phyloP scores from a whole-genome alignment of 1,139 yeast species.

The Scheffersomyces stambukii region DNA sequence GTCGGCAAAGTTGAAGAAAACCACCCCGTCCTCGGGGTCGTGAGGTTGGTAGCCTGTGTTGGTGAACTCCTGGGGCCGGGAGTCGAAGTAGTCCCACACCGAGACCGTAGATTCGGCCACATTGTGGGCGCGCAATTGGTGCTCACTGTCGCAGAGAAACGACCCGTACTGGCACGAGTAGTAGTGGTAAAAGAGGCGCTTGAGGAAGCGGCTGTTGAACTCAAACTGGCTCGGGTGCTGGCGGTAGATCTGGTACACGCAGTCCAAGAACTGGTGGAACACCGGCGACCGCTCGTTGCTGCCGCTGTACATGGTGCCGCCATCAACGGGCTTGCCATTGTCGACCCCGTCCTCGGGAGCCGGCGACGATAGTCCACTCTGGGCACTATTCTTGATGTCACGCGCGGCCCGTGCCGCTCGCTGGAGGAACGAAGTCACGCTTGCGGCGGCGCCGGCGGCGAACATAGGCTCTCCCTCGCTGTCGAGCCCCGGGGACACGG shows the following conservation, averaged over 20 bases:
- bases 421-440: conserved; percentile 26
- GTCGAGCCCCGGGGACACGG: no score
- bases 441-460: conserved; percentile 10
- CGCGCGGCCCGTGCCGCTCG: conserved; percentile 45
- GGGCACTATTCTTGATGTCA: conserved; percentile 39
- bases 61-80: conserved; percentile 67
- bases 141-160: conserved; percentile 72
- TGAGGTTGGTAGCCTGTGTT: conserved; percentile 43
- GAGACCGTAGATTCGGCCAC: conserved; percentile 56
- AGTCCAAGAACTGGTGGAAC: conserved; percentile 89
- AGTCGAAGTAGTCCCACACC: conserved; percentile 91
- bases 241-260: conserved; percentile 71
- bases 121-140: conserved; percentile 41
- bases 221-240: conserved; percentile 77
- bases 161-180: conserved; percentile 96
- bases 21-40: conserved; percentile 36
- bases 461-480: no score
- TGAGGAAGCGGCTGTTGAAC: conserved; percentile 81
- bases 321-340: conserved; percentile 8
- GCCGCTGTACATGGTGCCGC: conserved; percentile 29
- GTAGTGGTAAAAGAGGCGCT: conserved; percentile 79
- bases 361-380: conserved; percentile 12
- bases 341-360: conserved; percentile 10
- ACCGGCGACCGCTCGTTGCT: conserved; percentile 70
- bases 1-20: conserved; percentile 64